Base-by-base conservation (phyloP, 257 asterid species). In the Dorcoceras hygrometricum region DNA sequence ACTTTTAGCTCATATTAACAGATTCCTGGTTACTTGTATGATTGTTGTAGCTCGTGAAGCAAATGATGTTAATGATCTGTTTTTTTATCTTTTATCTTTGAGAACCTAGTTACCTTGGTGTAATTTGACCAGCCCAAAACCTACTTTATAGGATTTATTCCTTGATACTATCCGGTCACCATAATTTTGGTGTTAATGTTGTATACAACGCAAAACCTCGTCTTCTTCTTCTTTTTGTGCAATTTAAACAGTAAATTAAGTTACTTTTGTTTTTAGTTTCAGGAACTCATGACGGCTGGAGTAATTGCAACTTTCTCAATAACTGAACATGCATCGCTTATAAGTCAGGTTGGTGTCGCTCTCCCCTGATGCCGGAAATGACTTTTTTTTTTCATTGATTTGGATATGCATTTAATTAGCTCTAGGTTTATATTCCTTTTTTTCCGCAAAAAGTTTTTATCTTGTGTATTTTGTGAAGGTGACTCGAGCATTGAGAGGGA, bases 311-410 rank as follows among this genome's bases (percentile, higher is more conserved):
- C 70, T 69, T 76, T 76, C 79, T 79, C 77, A 53, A 19, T 62
- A 31, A 65, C 68, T 55, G 77, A 65, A 22, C 79, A 63, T 71
- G 50, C 80, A 7, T 60, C 73, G 24, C 48, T 71, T 67, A 54
- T 77, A 60, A 71, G 68, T 67, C 78, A 76, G 69, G 88, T 83
- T 75, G 76, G 87, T 75, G 19, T 29, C 46, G 29, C 67, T 72
- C 54, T 65, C 68, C 63, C 5, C 43, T 60, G 43, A 23, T 63
- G 39, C 57, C 16, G 22, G 57, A 66, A 53, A 50, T 65, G 65
- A 43, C 59, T 71, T 43, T n/a, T 68, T n/a, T 19, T 22, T 50
- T 55, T 36, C 48, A 31, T 62, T 39, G 29, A 32, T 64, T 51
- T 67, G 7, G 64, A 51, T 64, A 25, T 34, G 69, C n/a, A 57